Percentiles rank a stretch among this genome's conserved stretches.
Evolutionary conservation across 2,329 filamentous ascomycete genomes (phyloP).

Genomic region (Fusarium succisae): DNA sequence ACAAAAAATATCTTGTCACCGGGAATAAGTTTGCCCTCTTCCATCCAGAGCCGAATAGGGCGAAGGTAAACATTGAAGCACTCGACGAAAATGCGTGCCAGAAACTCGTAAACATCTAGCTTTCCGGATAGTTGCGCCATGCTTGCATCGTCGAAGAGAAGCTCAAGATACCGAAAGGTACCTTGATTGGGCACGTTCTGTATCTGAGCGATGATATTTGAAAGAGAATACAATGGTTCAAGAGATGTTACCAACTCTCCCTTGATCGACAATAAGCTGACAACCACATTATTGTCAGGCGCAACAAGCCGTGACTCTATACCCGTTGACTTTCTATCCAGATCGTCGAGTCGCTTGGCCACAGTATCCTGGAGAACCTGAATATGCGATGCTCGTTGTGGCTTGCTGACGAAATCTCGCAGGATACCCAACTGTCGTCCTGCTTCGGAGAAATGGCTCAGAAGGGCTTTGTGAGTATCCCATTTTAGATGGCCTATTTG

Average conservation of each 20-base stretch:
- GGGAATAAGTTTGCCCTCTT: slow-evolving; percentile 73
- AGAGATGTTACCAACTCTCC: slow-evolving; percentile 64
- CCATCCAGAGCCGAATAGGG: slow-evolving; percentile 86
- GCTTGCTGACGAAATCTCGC: slow-evolving; percentile 54
- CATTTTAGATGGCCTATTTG: slow-evolving; percentile 60
- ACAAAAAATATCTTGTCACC: slow-evolving; percentile 82
- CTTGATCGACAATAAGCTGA: slow-evolving; percentile 74
- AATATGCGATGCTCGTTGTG: slow-evolving; percentile 65
- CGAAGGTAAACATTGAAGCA: slow-evolving; percentile 85
- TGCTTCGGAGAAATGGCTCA: slow-evolving; percentile 58
- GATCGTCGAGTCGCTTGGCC: slow-evolving; percentile 61
- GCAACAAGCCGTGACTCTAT: slow-evolving; percentile 70
- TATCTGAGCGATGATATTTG: slow-evolving; percentile 68
- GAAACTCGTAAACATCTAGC: slow-evolving; percentile 65
- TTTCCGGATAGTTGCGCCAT: slow-evolving; percentile 76
- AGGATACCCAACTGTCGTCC: slow-evolving; percentile 57
- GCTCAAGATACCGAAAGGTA: slow-evolving; percentile 80
- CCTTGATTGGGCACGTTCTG: slow-evolving; percentile 58
- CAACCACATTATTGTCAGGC: slow-evolving; percentile 60
- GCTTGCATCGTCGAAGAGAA: slow-evolving; percentile 76
- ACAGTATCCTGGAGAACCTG: slow-evolving; percentile 77
- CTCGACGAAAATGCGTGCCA: slow-evolving; percentile 78
- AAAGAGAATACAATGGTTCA: slow-evolving; percentile 67
- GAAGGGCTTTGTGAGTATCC: slow-evolving; percentile 60
- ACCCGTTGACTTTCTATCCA: slow-evolving; percentile 67